phyloP scores from a whole-genome alignment of 495 filamentous ascomycete species.

The Tuber melanosporum region DNA sequence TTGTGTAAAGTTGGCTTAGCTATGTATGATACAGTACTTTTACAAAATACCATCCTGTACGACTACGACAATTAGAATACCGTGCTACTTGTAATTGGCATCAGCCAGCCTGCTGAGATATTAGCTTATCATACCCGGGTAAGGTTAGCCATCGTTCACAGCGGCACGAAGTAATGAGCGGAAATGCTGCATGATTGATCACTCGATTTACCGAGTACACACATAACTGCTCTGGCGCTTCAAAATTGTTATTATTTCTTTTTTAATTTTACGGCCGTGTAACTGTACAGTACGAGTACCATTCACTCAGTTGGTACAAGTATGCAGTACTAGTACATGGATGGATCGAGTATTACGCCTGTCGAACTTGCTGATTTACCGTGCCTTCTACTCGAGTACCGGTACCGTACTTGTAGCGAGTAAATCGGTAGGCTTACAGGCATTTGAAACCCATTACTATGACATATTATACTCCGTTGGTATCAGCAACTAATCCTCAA shows the following conservation, averaged over 20 bases:
- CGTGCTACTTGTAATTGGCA: not conserved
- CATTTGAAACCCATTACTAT: not conserved
- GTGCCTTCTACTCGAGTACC: not conserved
- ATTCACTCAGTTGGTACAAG: not conserved
- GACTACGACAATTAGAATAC: not conserved
- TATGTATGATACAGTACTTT: not conserved
- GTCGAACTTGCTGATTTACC: not conserved
- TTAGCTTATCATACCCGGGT: not conserved
- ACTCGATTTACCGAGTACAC: not conserved
- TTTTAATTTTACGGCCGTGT: not conserved
- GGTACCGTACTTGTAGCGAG: not conserved
- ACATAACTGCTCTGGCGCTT: not conserved
- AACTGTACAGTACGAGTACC: not conserved
- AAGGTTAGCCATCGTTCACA: not conserved
- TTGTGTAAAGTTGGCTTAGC: not conserved
- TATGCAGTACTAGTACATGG: not conserved
- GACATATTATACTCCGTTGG: not conserved
- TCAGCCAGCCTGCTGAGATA: not conserved
- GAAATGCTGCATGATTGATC: not conserved
- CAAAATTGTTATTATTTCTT: not conserved
- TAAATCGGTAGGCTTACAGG: not conserved
- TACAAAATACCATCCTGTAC: not conserved
- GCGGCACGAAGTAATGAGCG: not conserved
- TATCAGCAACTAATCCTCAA: not conserved
- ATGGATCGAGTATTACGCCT: not conserved